A percentile compares a stretch with the other conserved stretches of the same genome.
Evolutionary conservation across 2,329 filamentous ascomycete genomes (phyloP).

Genomic region (Beauveria scarabaeidicola): DNA sequence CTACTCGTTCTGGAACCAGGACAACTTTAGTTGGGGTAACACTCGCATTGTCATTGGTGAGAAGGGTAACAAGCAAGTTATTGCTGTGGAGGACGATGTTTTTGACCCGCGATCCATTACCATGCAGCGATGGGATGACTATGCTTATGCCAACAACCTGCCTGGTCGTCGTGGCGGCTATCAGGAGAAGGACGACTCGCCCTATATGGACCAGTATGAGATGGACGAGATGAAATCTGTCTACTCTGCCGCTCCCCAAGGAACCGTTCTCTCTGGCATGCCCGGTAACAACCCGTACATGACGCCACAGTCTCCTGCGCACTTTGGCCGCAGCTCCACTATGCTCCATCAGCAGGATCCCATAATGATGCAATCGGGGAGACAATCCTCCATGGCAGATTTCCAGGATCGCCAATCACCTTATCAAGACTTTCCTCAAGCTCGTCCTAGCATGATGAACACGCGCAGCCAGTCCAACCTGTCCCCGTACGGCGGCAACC

Average conservation of each 20-base stretch:
- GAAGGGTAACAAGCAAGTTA: constrained; percentile 81
- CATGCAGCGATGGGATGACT: constrained; percentile 95
- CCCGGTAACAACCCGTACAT: constrained; percentile 65
- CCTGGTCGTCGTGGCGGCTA: constrained; percentile 77
- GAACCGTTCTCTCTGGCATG: constrained; percentile 82
- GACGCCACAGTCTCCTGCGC: constrained; percentile 73
- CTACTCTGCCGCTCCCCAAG: constrained; percentile 84
- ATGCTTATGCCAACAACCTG: constrained; percentile 75
- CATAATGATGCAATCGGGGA: constrained; percentile 43
- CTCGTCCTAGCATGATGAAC: constrained; percentile 55
- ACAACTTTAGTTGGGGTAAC: constrained; percentile 98
- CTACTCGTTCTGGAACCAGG: constrained; percentile 99
- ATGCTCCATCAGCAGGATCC: constrained; percentile 38
- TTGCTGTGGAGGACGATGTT: constrained; percentile 73
- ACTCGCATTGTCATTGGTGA: constrained; percentile 96
- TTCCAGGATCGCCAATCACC: constrained; percentile 43
- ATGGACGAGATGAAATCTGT: constrained; percentile 98
- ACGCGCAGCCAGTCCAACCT: constrained; percentile 39
- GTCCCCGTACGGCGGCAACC: constrained; percentile 35
- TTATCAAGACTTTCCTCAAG: constrained; percentile 45
- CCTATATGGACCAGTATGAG: constrained; percentile 75
- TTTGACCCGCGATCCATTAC: constrained; percentile 92
- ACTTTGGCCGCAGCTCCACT: constrained; percentile 48
- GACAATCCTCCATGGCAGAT: constrained; percentile 59
- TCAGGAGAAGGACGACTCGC: constrained; percentile 54